phyloP scores from a whole-genome alignment of 2,329 filamentous ascomycete genomes.

The Rasamsonia emersonii region DNA sequence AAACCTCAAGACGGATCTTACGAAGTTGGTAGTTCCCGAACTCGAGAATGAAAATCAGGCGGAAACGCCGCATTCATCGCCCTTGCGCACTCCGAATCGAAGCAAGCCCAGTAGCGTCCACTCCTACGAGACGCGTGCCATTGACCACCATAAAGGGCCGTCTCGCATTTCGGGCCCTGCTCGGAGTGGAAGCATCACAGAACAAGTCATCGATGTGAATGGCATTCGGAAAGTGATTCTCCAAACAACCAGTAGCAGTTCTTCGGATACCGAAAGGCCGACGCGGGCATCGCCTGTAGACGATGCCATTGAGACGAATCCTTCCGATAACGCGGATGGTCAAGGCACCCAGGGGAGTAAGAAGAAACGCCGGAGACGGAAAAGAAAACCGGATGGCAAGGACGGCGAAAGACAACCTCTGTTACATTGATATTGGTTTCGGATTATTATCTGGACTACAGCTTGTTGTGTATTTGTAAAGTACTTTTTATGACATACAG shows the following conservation, averaged over 20 bases:
- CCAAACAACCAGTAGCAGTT: conserved; percentile 55
- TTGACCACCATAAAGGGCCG: conserved; percentile 15
- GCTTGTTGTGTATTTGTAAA: too few species aligned
- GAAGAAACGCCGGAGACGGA: conserved; percentile 19
- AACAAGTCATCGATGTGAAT: conserved; percentile 65
- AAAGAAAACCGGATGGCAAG: conserved; percentile 15
- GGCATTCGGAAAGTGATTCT: conserved; percentile 70
- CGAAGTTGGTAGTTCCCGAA: conserved; percentile 21
- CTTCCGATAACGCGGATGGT: conserved; percentile 4
- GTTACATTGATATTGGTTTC: too few species aligned
- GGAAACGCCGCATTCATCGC: conserved; percentile 1
- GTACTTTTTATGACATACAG: too few species aligned
- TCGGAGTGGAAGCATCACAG: conserved; percentile 68
- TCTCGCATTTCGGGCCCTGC: conserved; percentile 43
- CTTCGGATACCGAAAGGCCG: conserved; percentile 27
- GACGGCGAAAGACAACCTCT: conserved; percentile 15
- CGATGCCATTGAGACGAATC: conserved; percentile 4
- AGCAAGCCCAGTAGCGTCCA: conserved; percentile 17
- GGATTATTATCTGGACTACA: too few species aligned
- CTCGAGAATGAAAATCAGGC: conserved; percentile 2
- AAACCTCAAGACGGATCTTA: conserved; percentile 17
- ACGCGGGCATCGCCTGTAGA: background rate
- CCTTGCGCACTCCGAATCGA: conserved; percentile 1
- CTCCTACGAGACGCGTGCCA: conserved; percentile 16
- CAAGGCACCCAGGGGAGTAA: conserved; percentile 10